Base-by-base conservation (phyloP, 2,329 filamentous ascomycete genomes). In the Dendrostoma leiphaemia region DNA sequence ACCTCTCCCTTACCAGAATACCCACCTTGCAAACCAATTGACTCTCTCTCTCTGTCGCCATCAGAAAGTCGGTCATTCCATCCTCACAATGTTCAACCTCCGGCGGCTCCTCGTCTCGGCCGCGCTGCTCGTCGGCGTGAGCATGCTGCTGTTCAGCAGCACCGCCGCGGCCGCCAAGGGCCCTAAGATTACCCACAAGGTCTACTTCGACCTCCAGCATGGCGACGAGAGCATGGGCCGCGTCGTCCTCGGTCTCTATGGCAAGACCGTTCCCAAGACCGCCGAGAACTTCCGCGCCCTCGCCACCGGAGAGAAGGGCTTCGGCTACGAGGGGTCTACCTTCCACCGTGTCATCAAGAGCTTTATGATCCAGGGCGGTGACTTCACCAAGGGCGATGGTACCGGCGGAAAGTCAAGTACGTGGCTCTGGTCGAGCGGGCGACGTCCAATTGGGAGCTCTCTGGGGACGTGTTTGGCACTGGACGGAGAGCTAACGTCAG, bases 161-260 rank as follows among this genome's bases (percentile, higher is more conserved):
- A 82, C 84, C 31, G 85, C 83, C 57, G 84, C 89, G 64, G 89
- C 89, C 51, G 79, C 79, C 62, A 91, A 93, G 78, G 93, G 94
- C 44, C 93, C 91, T 60, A 95, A 94, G 85, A 93, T 97, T 78
- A 97, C 92, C 66, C 81, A 90, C 81, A 96, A 96, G 85, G 91
- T 94, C 74, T 94, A 84, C 81, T 93, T 95, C 72, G 90, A 94
- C 73, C 86, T 95, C 62, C 75, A 80, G 65, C 85, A 91, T 67
- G 90, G 87, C 66, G 90, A 90, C 60, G 79, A 91, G 73, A 70
- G 80, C 45, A 68, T 93, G 38, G 90, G 90, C 58, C 84, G 88
- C 59, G 80, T 95, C 63, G 86, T 90, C 62, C 83, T 94, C 32
- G 90, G 90, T 64, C 85, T 95, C 48, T 95, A 94, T 69, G 90